Conservation (phyloP, 371 early-diverging fungal species). For the Coemansia sp. region DNA sequence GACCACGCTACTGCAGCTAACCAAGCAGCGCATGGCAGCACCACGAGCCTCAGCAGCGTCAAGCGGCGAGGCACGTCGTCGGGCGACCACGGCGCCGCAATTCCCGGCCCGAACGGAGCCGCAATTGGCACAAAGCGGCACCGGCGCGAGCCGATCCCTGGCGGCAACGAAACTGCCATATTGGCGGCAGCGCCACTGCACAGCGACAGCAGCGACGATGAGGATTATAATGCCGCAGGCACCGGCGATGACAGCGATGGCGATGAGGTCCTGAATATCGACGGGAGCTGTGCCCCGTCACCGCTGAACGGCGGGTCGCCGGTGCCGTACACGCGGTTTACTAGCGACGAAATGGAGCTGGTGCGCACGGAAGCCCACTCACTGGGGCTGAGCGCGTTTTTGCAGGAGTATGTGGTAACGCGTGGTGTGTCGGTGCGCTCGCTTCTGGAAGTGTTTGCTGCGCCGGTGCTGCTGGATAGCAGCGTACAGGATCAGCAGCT, state of each 20-base stretch:
- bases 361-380: slow-evolving; percentile 36
- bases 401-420: slow-evolving; percentile 58
- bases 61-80: slow-evolving; percentile 15
- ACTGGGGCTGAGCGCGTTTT: slow-evolving; percentile 47
- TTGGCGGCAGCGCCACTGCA: background rate
- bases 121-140: slow-evolving; percentile 13
- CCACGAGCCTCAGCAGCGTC: slow-evolving; percentile 16
- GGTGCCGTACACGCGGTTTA: slow-evolving; percentile 16
- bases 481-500: slow-evolving; percentile 50
- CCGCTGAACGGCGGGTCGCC: slow-evolving; percentile 6
- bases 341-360: slow-evolving; percentile 19
- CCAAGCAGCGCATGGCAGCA: slow-evolving; percentile 4
- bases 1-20: background rate
- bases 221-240: background rate
- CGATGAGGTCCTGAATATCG: slow-evolving; percentile 31
- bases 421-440: slow-evolving; percentile 55
- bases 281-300: slow-evolving; percentile 45
- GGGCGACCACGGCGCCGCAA: background rate
- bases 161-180: background rate
- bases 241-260: slow-evolving; percentile 7
- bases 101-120: background rate
- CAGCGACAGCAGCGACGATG: slow-evolving; percentile 8
- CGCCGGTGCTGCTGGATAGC: slow-evolving; percentile 46
- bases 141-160: slow-evolving; percentile 5
- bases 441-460: slow-evolving; percentile 57